phyloP scores from a whole-genome alignment of 192 early-diverging fungal species.

The Obelidium mucronatum region DNA sequence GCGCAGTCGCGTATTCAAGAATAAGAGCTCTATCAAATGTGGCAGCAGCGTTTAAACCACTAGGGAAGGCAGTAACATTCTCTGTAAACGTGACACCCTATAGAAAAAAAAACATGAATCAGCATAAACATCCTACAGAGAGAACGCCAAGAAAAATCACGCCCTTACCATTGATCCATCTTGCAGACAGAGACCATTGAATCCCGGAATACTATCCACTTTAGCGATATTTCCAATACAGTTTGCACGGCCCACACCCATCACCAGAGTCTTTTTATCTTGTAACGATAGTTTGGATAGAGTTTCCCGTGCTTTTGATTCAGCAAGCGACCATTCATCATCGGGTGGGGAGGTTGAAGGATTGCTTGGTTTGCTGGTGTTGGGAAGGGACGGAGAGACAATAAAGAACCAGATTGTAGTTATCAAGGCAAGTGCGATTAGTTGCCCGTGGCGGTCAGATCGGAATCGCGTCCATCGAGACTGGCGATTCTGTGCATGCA shows the following conservation, averaged over 20 bases:
- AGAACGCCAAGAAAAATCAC: slow-evolving; percentile 53
- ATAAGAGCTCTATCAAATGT: slow-evolving; percentile 65
- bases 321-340: not conserved
- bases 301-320: not conserved
- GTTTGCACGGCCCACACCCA: not conserved
- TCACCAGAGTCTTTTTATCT: not conserved
- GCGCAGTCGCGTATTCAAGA: slow-evolving; percentile 45
- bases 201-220: slow-evolving; percentile 36
- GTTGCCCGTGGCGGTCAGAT: not conserved
- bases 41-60: slow-evolving; percentile 61
- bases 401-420: not conserved
- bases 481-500: too few species aligned
- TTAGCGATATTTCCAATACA: slow-evolving; percentile 56
- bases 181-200: slow-evolving; percentile 62
- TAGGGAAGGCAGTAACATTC: slow-evolving; percentile 11
- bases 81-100: not conserved
- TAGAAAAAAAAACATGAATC: not conserved
- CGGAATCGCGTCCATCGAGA: too few species aligned
- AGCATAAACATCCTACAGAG: slow-evolving; percentile 53
- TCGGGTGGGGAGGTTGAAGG: not conserved
- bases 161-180: slow-evolving; percentile 55
- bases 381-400: not conserved
- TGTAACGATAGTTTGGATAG: not conserved
- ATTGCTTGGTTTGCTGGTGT: not conserved
- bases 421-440: not conserved